Percentiles rank a stretch among this genome's conserved stretches.
Conservation (phyloP, 352 stramenopile species). For the Globisporangium nunn region DNA sequence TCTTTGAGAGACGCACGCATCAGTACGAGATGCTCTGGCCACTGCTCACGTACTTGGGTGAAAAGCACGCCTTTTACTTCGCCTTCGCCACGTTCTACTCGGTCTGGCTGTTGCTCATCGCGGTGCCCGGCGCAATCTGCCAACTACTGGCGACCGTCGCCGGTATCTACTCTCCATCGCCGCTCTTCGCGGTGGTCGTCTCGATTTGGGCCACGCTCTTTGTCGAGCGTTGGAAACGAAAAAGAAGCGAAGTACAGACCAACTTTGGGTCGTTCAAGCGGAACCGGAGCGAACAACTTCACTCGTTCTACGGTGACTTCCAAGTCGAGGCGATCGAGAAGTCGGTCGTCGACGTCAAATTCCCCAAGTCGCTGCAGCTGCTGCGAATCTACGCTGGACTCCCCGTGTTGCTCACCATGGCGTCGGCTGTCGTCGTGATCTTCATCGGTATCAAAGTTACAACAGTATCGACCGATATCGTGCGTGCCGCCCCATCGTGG, state of each 20-base stretch:
- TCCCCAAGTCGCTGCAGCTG: conserved; percentile 55
- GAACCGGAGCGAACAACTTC: conserved; percentile 44
- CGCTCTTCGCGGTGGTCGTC: conserved; percentile 66
- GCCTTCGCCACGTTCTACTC: conserved; percentile 73
- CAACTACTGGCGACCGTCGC: conserved; percentile 37
- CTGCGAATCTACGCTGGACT: conserved; percentile 50
- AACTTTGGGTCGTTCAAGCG: conserved; percentile 73
- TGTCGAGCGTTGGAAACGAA: conserved; percentile 88
- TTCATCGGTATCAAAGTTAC: conserved; percentile 53
- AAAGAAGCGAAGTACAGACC: conserved; percentile 69
- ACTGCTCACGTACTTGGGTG: conserved; percentile 72
- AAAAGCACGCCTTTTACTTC: conserved; percentile 80
- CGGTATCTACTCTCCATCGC: conserved; percentile 25
- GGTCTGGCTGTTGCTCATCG: conserved; percentile 57
- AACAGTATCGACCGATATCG: conserved; percentile 18
- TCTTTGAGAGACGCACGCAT: conserved; percentile 48
- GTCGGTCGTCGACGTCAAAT: conserved; percentile 41
- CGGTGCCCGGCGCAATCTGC: conserved; percentile 35
- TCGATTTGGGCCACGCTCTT: conserved; percentile 82
- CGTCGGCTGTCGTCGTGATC: conserved; percentile 33
- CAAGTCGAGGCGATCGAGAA: conserved; percentile 41
- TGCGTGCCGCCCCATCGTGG: conserved; percentile 25
- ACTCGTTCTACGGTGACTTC: conserved; percentile 69
- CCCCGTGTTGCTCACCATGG: conserved; percentile 51
- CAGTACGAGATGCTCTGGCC: conserved; percentile 80